phyloP scores from a whole-genome alignment of 306 rosid genomes.

The Datisca glomerata region DNA sequence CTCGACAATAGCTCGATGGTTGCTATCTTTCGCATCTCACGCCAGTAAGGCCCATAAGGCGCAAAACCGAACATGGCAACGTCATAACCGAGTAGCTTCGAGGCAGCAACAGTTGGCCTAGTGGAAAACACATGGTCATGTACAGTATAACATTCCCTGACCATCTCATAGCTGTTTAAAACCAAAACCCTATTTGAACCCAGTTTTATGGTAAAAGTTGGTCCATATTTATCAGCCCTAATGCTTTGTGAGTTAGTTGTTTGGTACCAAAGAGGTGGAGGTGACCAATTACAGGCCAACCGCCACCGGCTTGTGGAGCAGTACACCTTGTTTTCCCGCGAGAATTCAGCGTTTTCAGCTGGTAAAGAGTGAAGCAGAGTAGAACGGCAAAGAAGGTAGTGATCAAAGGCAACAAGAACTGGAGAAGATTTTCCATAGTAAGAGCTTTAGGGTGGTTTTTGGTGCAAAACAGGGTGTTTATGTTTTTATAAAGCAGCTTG shows the following conservation, averaged over 20 bases:
- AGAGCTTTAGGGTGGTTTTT: too few species aligned
- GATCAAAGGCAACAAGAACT: too few species aligned
- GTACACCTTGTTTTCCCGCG: too few species aligned
- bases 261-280: conserved; percentile 20
- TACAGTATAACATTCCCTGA: conserved; percentile 18
- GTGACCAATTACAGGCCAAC: not conserved
- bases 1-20: conserved; percentile 24
- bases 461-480: too few species aligned
- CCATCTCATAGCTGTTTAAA: conserved; percentile 18
- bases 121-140: conserved; percentile 22
- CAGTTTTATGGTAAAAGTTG: conserved; percentile 21
- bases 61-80: conserved; percentile 26
- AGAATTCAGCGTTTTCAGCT: too few species aligned
- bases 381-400: too few species aligned
- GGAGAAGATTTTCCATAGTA: too few species aligned
- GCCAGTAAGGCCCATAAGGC: conserved; percentile 26
- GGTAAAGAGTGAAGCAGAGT: too few species aligned
- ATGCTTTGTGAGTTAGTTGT: conserved; percentile 12
- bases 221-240: conserved; percentile 27
- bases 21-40: conserved; percentile 22
- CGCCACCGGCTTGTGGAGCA: too few species aligned
- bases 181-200: conserved; percentile 15
- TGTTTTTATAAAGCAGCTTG: too few species aligned
- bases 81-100: conserved; percentile 18
- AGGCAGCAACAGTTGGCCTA: conserved; percentile 15